Conservation (phyloP, 371 early-diverging fungal genomes). For the Rhizopus stolonifer region DNA sequence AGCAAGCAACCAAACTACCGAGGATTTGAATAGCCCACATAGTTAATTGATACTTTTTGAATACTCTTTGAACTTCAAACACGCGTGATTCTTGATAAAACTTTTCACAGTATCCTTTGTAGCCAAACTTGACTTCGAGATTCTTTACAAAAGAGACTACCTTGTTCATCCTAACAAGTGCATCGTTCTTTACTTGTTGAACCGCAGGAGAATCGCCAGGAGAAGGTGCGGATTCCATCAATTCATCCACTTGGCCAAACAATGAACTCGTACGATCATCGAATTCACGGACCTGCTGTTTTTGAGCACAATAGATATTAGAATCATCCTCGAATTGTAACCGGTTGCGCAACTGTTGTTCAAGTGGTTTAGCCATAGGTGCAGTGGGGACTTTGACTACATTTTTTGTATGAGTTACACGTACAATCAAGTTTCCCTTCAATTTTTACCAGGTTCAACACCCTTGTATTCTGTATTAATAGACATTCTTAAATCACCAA, state of each 20-base stretch:
- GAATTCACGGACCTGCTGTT: constrained; percentile 3
- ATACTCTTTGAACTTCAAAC: constrained; percentile 33
- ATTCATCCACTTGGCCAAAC: constrained; percentile 14
- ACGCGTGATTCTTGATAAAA: constrained; percentile 30
- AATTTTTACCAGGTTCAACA: constrained; percentile 21
- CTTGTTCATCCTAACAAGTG: not conserved
- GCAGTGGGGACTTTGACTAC: constrained; percentile 16
- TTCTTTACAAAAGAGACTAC: constrained; percentile 6
- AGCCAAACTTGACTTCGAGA: constrained; percentile 10
- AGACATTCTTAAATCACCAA: constrained; percentile 27
- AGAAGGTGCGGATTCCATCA: constrained; percentile 1
- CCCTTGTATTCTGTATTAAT: constrained; percentile 34
- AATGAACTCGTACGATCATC: constrained; percentile 28
- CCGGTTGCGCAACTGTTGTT: constrained; percentile 12
- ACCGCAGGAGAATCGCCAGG: constrained; percentile 8
- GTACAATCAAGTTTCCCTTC: not conserved
- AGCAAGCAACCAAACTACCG: constrained; percentile 48
- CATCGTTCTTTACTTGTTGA: constrained; percentile 1
- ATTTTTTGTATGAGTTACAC: not conserved
- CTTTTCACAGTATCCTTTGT: not conserved
- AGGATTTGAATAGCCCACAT: constrained; percentile 54
- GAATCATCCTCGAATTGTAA: constrained; percentile 20
- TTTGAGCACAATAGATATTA: constrained; percentile 21
- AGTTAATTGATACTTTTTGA: constrained; percentile 42
- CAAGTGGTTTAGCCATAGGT: constrained; percentile 13